These are phyloP conservation scores for Neonectria neomacrospora DNA, from an alignment of 2,329 filamentous ascomycete genomes.

Conservation along the genomic window DNA sequence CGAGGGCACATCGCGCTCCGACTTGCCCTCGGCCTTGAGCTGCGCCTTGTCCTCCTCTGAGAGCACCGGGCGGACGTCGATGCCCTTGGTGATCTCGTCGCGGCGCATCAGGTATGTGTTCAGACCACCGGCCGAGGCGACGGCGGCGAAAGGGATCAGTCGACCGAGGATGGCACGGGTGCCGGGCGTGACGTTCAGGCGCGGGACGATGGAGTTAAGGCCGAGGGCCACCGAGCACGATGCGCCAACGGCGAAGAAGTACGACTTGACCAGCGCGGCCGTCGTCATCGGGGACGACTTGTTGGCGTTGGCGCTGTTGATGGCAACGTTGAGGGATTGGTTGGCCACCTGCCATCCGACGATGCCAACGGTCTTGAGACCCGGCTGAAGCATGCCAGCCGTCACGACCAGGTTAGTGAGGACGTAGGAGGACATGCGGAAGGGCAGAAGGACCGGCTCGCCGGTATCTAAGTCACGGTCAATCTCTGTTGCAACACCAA, in stretches of 20 bases:
- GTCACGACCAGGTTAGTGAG: conserved; percentile 95
- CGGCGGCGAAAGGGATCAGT: conserved; percentile 96
- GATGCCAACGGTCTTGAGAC: conserved; percentile 82
- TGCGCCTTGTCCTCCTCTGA: conserved; percentile 74
- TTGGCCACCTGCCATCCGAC: conserved; percentile 96
- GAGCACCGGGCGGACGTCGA: conserved; percentile 89
- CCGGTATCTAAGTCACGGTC: conserved; percentile 78
- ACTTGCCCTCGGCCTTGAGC: conserved; percentile 66
- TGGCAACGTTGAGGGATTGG: conserved; percentile 96
- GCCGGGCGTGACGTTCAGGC: conserved; percentile 81
- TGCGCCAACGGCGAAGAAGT: conserved; percentile 89
- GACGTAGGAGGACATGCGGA: conserved; percentile 97
- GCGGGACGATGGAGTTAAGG: conserved; percentile 88
- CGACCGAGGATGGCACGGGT: conserved; percentile 81
- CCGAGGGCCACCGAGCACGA: conserved; percentile 94
- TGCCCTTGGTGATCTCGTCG: conserved; percentile 92
- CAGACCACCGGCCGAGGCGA: conserved; percentile 88
- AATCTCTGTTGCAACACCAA: conserved; percentile 21
- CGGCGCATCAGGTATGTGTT: conserved; percentile 99
- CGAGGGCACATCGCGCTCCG: conserved; percentile 73
- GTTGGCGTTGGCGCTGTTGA: conserved; percentile 98
- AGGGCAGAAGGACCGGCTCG: conserved; percentile 89
- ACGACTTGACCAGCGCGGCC: conserved; percentile 85
- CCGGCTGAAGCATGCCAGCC: conserved; percentile 95
- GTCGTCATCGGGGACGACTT: conserved; percentile 91